Evolutionary conservation across 2,329 filamentous ascomycete genomes (phyloP).

Genomic region (Colletotrichum eleusines): DNA sequence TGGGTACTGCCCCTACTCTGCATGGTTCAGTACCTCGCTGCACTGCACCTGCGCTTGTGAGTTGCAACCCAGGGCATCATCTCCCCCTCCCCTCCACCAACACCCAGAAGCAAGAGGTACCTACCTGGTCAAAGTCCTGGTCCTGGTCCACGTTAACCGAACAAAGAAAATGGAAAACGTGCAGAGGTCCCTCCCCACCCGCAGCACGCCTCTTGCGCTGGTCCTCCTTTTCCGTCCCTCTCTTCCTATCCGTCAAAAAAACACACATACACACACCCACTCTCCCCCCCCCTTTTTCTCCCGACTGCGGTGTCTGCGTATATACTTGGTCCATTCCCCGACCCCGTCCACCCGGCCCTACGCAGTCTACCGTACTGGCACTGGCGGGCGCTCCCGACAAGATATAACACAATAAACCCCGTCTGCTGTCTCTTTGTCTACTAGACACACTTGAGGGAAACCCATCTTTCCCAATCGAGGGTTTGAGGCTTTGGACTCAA

Average conservation of each 20-base stretch:
- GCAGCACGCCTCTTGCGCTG: constrained; percentile 13
- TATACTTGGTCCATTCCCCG: constrained; percentile 39
- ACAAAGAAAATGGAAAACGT: constrained; percentile 41
- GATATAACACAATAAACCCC: constrained; percentile 27
- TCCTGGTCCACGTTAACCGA: constrained; percentile 17
- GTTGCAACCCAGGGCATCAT: constrained; percentile 12
- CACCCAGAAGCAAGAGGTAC: not conserved
- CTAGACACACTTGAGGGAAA: constrained; percentile 15
- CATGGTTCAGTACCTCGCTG: constrained; percentile 2
- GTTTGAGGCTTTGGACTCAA: constrained; percentile 4
- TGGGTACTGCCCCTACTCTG: constrained; percentile 29
- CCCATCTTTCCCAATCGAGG: constrained; percentile 22
- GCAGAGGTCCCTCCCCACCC: constrained; percentile 24
- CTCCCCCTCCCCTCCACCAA: not conserved
- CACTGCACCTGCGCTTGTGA: constrained; percentile 3
- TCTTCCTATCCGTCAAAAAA: constrained; percentile 1
- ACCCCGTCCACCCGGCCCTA: constrained; percentile 18
- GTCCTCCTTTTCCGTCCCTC: constrained; percentile 2
- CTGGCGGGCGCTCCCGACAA: constrained; percentile 41
- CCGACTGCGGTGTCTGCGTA: constrained; percentile 11
- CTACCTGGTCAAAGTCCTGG: not conserved
- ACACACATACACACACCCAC: not conserved
- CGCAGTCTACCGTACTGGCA: constrained; percentile 34
- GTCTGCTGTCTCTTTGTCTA: constrained; percentile 26
- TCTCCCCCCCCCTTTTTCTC: not conserved